These are phyloP conservation scores for Clarireedia monteithiana DNA, from an alignment of 2,329 filamentous ascomycete species.

Conservation along the genomic window DNA sequence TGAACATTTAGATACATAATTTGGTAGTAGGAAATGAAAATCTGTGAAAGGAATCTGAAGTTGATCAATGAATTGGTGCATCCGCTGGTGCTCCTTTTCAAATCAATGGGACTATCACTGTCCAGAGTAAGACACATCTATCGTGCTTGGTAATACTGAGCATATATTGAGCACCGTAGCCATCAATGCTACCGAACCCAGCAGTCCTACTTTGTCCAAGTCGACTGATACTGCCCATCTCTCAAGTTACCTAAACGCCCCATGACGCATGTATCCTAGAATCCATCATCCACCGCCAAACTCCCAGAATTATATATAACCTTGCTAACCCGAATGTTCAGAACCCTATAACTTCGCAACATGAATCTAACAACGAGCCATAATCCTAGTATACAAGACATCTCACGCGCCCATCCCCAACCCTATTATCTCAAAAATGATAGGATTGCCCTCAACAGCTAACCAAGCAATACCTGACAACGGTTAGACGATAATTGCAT, in stretches of 20 bases:
- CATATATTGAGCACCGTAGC: not conserved
- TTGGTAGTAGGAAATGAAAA: too few species aligned
- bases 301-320: not conserved
- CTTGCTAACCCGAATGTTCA: not conserved
- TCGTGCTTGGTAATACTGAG: not conserved
- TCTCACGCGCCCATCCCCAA: conserved; percentile 29
- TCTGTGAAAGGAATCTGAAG: too few species aligned
- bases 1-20: too few species aligned
- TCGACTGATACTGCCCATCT: too few species aligned
- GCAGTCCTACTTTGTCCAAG: too few species aligned
- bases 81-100: too few species aligned
- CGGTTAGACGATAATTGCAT: conserved; percentile 10
- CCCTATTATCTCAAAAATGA: conserved; percentile 36
- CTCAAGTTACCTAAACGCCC: conserved; percentile 4
- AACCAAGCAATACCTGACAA: conserved; percentile 70
- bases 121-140: not conserved
- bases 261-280: conserved; percentile 1
- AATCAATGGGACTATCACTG: too few species aligned
- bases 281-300: not conserved
- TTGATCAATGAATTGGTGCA: too few species aligned
- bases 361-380: too few species aligned
- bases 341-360: too few species aligned
- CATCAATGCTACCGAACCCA: not conserved
- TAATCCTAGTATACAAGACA: not conserved
- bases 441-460: conserved; percentile 44